Percentiles rank a stretch among this genome's conserved stretches.
These are phyloP conservation scores for Alternaria burnsii DNA, from an alignment of 2,329 filamentous ascomycete genomes.

Conservation along the genomic window DNA sequence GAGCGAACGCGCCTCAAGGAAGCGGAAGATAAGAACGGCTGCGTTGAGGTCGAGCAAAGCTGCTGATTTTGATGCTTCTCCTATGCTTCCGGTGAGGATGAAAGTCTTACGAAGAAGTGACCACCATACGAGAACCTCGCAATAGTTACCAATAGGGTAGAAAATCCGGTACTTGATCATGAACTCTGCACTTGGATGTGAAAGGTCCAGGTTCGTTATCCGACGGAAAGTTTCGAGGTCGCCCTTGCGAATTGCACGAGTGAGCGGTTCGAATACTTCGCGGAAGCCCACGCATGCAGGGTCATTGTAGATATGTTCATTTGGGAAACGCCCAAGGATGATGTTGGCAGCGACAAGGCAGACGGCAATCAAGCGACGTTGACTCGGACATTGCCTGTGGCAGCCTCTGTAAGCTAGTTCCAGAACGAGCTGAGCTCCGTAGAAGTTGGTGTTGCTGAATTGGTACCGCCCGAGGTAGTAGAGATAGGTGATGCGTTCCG, in stretches of 20 bases:
- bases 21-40: slow-evolving; percentile 69
- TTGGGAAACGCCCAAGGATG: slow-evolving; percentile 84
- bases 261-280: slow-evolving; percentile 76
- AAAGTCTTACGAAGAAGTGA: slow-evolving; percentile 81
- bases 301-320: slow-evolving; percentile 68
- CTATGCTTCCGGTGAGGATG: slow-evolving; percentile 77
- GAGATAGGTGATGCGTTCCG: slow-evolving; percentile 89
- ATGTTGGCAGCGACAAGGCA: slow-evolving; percentile 86
- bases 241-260: slow-evolving; percentile 74
- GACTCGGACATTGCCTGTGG: slow-evolving; percentile 61
- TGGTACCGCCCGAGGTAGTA: slow-evolving; percentile 94
- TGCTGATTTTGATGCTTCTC: slow-evolving; percentile 57
- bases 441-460: slow-evolving; percentile 84
- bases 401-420: slow-evolving; percentile 84
- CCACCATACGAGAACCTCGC: slow-evolving; percentile 85
- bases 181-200: slow-evolving; percentile 61
- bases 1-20: slow-evolving; percentile 66
- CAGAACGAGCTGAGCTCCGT: slow-evolving; percentile 76
- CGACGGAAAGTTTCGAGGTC: slow-evolving; percentile 77
- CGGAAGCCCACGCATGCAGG: slow-evolving; percentile 73
- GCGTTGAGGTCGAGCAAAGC: slow-evolving; percentile 78
- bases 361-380: slow-evolving; percentile 81
- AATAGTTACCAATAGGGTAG: slow-evolving; percentile 76
- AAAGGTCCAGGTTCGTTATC: slow-evolving; percentile 63
- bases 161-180: slow-evolving; percentile 79